These are phyloP conservation scores for Yamadazyma oceani DNA, from an alignment of 1,139 yeast species.

Conservation along the genomic window DNA sequence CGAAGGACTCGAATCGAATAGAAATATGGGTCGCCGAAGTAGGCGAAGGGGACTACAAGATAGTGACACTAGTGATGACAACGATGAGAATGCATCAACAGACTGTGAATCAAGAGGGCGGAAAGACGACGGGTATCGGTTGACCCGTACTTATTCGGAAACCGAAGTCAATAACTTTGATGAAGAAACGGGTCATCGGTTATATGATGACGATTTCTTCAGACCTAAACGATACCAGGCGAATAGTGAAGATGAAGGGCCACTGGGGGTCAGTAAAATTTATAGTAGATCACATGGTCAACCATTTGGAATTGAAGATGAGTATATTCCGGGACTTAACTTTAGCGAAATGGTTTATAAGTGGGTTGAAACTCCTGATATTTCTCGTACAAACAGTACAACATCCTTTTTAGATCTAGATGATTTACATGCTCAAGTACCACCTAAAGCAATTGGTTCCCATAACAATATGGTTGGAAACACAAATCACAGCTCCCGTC, in stretches of 20 bases:
- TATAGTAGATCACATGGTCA: conserved; percentile 25
- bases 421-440: conserved; percentile 47
- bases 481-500: background rate
- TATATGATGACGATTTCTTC: conserved; percentile 49
- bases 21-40: background rate
- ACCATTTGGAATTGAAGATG: conserved; percentile 62
- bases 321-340: conserved; percentile 67
- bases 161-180: conserved; percentile 56
- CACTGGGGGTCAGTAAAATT: conserved; percentile 18
- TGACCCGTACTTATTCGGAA: conserved; percentile 55
- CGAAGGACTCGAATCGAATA: background rate
- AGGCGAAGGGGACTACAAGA: background rate
- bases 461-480: background rate
- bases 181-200: conserved; percentile 48
- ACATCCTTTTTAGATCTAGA: conserved; percentile 43
- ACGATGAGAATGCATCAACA: conserved; percentile 3
- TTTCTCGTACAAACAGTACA: conserved; percentile 22
- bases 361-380: conserved; percentile 29
- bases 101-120: background rate
- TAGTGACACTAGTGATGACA: conserved; percentile 2
- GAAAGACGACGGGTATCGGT: conserved; percentile 17
- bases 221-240: conserved; percentile 28
- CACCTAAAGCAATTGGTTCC: conserved; percentile 43
- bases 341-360: conserved; percentile 44
- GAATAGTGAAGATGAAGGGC: conserved; percentile 7